phyloP scores from a whole-genome alignment of 345 rosid genomes.

The Anastatica hierochuntica region DNA sequence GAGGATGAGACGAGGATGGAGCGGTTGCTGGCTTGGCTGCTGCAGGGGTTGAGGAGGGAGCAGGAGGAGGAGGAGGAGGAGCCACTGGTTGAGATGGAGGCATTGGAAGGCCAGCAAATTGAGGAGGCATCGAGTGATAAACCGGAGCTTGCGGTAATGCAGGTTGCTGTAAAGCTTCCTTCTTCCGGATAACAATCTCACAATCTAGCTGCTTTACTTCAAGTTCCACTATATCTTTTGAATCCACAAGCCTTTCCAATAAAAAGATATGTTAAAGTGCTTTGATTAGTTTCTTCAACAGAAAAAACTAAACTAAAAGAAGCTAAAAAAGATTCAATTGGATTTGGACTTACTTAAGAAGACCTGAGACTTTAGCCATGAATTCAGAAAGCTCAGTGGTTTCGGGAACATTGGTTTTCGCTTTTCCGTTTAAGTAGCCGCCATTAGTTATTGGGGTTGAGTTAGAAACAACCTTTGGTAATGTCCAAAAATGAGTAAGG shows the following conservation, averaged over 20 bases:
- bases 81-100: constrained; percentile 36
- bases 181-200: constrained; percentile 73
- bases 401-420: constrained; percentile 40
- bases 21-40: constrained; percentile 38
- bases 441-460: constrained; percentile 31
- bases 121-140: constrained; percentile 33
- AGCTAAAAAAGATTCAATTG: background rate
- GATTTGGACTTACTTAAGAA: constrained; percentile 60
- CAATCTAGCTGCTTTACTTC: constrained; percentile 77
- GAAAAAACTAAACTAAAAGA: background rate
- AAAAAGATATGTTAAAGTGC: background rate
- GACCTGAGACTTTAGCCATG: constrained; percentile 77
- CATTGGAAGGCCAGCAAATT: constrained; percentile 34
- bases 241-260: constrained; percentile 73
- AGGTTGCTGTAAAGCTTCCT: constrained; percentile 66
- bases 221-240: constrained; percentile 75
- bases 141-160: constrained; percentile 29
- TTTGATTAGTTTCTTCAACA: background rate
- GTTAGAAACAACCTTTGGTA: constrained; percentile 45
- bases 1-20: constrained; percentile 40
- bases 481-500: background rate
- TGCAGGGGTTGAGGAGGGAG: constrained; percentile 30
- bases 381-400: constrained; percentile 50
- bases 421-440: constrained; percentile 31
- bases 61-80: constrained; percentile 29